These are phyloP conservation scores for Erythrobasidium hasegawianum DNA, from an alignment of 1,284 basidiomycete genomes.

Conservation along the genomic window DNA sequence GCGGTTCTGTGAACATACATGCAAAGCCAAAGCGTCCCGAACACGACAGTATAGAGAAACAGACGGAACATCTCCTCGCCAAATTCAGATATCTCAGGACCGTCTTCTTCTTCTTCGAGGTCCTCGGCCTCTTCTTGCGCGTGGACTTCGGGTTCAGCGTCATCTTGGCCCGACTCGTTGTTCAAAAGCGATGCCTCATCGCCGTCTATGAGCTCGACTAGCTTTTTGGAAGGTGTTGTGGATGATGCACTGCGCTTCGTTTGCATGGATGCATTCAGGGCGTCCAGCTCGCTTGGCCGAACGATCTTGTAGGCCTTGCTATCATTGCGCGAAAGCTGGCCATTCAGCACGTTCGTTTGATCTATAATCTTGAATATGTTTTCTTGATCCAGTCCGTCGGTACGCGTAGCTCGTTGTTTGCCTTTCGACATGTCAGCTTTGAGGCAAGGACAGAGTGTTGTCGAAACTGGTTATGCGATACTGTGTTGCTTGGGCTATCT, in stretches of 20 bases:
- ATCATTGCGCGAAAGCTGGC: background rate
- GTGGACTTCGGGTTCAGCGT: background rate
- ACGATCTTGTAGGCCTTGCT: slow-evolving; percentile 1
- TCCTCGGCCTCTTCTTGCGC: background rate
- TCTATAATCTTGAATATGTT: slow-evolving; percentile 2
- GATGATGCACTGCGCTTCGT: background rate
- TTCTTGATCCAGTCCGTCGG: background rate
- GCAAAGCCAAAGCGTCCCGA: slow-evolving; percentile 29
- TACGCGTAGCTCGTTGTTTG: too few species aligned
- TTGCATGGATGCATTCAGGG: background rate
- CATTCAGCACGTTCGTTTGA: background rate
- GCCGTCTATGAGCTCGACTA: slow-evolving; percentile 33
- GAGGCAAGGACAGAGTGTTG: too few species aligned
- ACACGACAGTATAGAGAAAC: slow-evolving; percentile 20
- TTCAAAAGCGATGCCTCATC: slow-evolving; percentile 20
- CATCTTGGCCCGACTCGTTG: background rate
- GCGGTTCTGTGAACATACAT: slow-evolving; percentile 15
- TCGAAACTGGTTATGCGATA: too few species aligned
- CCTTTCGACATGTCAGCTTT: too few species aligned
- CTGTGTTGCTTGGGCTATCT: too few species aligned
- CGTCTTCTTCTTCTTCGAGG: slow-evolving; percentile 14
- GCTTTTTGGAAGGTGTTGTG: background rate
- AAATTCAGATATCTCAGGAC: slow-evolving; percentile 19
- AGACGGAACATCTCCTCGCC: slow-evolving; percentile 33
- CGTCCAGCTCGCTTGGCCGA: slow-evolving; percentile 5